phyloP scores from a whole-genome alignment of 345 rosid genomes.

The Xanthoceras sorbifolium region DNA sequence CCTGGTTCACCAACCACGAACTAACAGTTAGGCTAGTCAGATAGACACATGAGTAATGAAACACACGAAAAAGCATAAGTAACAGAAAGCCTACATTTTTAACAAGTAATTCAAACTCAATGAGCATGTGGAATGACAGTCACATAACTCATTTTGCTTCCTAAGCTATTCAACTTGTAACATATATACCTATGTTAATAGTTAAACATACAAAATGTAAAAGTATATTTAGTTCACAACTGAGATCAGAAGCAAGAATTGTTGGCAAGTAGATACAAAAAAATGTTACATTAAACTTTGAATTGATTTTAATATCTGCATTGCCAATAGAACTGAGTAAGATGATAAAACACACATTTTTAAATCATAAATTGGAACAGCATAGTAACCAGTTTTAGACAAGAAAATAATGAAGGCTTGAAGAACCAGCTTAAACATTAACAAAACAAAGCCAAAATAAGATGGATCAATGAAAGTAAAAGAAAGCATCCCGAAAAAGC shows the following conservation, averaged over 20 bases:
- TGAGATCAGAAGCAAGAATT: not conserved
- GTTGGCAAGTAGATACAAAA: not conserved
- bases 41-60: not conserved
- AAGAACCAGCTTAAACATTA: not conserved
- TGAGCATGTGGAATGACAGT: not conserved
- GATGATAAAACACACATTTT: not conserved
- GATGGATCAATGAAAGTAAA: not conserved
- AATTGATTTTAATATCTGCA: not conserved
- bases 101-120: not conserved
- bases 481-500: not conserved
- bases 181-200: not conserved
- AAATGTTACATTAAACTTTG: not conserved
- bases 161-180: not conserved
- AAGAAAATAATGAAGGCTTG: not conserved
- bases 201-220: not conserved
- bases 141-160: not conserved
- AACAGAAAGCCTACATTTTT: conserved; percentile 9
- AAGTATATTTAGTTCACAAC: not conserved
- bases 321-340: not conserved
- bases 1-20: conserved; percentile 44
- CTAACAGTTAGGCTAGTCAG: not conserved
- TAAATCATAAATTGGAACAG: not conserved
- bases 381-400: not conserved
- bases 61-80: not conserved
- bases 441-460: not conserved